Conservation (phyloP, 306 rosid genomes). For the Vachellia collinsii region DNA sequence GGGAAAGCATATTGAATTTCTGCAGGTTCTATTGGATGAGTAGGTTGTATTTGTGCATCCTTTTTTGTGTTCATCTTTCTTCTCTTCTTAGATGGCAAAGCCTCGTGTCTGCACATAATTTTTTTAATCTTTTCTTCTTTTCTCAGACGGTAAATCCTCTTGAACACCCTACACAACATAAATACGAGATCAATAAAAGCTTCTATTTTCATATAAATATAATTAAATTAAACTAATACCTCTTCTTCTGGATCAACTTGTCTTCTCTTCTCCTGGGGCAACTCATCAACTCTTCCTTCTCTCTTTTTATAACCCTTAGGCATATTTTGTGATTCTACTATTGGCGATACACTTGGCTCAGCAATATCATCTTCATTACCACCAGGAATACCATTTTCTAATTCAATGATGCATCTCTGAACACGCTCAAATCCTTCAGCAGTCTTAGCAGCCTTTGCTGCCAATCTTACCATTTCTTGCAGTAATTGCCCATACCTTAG, state of each 20-base stretch:
- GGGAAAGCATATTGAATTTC: background rate
- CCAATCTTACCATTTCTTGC: background rate
- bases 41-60: background rate
- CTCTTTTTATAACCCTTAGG: too few species aligned
- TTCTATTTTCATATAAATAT: too few species aligned
- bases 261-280: too few species aligned
- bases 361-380: background rate
- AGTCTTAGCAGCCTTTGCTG: background rate
- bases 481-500: background rate
- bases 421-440: background rate
- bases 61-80: background rate
- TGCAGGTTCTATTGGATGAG: background rate
- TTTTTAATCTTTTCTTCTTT: background rate
- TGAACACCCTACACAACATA: too few species aligned
- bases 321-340: too few species aligned
- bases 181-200: too few species aligned
- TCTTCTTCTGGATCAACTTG: too few species aligned
- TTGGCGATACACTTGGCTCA: background rate
- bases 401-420: background rate
- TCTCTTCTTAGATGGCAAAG: background rate
- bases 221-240: too few species aligned
- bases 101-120: background rate
- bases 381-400: background rate
- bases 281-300: too few species aligned
- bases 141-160: background rate